These are phyloP conservation scores for Colletotrichum echinochloae DNA, from an alignment of 2,329 filamentous ascomycete genomes.

Conservation along the genomic window DNA sequence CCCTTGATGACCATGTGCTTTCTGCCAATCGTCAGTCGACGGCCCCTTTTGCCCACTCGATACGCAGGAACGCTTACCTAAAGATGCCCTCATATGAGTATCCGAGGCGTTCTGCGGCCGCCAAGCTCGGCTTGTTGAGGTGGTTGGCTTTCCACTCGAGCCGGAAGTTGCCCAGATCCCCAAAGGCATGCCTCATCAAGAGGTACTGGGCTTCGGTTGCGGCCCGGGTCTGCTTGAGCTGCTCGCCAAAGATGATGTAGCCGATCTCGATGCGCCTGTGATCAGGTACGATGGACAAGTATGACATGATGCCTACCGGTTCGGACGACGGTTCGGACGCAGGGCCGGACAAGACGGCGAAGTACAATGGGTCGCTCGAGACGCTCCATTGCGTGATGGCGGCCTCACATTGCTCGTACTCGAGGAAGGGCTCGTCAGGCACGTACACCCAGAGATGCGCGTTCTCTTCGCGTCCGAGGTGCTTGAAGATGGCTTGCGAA, in stretches of 20 bases:
- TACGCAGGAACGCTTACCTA: slow-evolving; percentile 49
- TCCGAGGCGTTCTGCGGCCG: slow-evolving; percentile 68
- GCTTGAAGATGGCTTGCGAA: slow-evolving; percentile 46
- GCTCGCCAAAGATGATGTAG: slow-evolving; percentile 61
- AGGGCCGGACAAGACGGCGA: slow-evolving; percentile 55
- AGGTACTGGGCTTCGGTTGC: slow-evolving; percentile 71
- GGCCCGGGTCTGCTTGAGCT: slow-evolving; percentile 64
- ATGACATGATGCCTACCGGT: slow-evolving; percentile 56
- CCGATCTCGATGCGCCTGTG: slow-evolving; percentile 70
- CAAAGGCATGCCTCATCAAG: slow-evolving; percentile 65
- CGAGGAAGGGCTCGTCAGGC: slow-evolving; percentile 44
- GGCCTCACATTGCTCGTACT: slow-evolving; percentile 41
- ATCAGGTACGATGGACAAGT: slow-evolving; percentile 60
- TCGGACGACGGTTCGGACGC: slow-evolving; percentile 45
- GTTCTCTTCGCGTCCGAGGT: slow-evolving; percentile 50
- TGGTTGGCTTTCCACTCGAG: slow-evolving; percentile 75
- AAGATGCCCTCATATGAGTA: slow-evolving; percentile 71
- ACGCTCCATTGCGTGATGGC: slow-evolving; percentile 43
- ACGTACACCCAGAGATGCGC: slow-evolving; percentile 52
- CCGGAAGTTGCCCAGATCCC: slow-evolving; percentile 64
- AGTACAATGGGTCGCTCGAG: slow-evolving; percentile 55
- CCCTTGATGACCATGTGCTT: slow-evolving; percentile 72
- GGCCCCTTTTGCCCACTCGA: not conserved
- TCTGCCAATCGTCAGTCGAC: slow-evolving; percentile 39
- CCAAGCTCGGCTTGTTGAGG: slow-evolving; percentile 64